Conservation (phyloP, 2,329 filamentous ascomycete genomes). For the Waltergamsia citrina region DNA sequence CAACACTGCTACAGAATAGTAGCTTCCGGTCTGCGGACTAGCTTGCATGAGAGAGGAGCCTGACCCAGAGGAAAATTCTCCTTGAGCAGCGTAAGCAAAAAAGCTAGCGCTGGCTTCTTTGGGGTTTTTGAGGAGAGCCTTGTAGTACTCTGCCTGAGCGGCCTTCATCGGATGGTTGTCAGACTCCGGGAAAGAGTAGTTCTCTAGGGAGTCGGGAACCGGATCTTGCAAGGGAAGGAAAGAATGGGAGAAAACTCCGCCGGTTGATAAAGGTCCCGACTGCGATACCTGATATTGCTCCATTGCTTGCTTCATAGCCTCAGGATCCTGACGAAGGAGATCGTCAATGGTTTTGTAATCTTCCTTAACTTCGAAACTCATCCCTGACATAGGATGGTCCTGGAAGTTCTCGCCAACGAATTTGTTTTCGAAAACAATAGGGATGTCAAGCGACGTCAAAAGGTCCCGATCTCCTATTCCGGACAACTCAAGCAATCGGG, state of each 20-base stretch:
- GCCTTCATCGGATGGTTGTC: no score
- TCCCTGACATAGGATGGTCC: constrained; percentile 14
- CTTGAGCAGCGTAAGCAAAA: no score
- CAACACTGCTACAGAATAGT: constrained; percentile 1
- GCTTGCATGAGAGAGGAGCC: no score
- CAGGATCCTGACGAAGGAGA: constrained; percentile 8
- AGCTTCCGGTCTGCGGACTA: constrained; percentile 4
- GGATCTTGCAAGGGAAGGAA: constrained; percentile 14
- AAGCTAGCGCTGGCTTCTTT: no score
- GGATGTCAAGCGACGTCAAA: constrained; percentile 19
- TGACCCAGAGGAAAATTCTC: no score
- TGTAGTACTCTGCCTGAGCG: no score
- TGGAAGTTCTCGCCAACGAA: constrained; percentile 29
- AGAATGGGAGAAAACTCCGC: constrained; percentile 9
- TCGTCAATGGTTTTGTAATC: constrained; percentile 9
- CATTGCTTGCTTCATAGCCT: constrained; percentile 10
- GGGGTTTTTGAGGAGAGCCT: no score
- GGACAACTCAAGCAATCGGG: constrained; percentile 32
- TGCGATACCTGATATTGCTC: constrained; percentile 10
- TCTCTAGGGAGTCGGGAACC: no score
- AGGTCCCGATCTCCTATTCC: constrained; percentile 25
- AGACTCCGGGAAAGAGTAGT: no score
- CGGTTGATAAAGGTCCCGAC: constrained; percentile 11
- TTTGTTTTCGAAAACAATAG: constrained; percentile 20
- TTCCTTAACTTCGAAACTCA: constrained; percentile 12